A percentile compares a stretch with the other conserved stretches of the same genome.
Conservation (phyloP, 148 eudicot genomes). For the Oxyria digyna region DNA sequence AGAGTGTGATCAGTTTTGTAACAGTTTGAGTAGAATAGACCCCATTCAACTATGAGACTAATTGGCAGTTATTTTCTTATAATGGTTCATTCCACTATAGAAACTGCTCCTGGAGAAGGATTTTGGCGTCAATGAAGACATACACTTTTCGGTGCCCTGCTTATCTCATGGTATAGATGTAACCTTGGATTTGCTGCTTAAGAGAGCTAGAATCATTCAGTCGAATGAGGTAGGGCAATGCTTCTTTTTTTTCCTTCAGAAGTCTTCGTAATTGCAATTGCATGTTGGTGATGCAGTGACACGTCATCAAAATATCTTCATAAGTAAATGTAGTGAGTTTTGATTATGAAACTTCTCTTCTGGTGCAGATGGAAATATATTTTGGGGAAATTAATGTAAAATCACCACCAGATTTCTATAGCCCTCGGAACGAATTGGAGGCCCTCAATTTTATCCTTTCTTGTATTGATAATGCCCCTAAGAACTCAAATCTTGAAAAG, state of each 20-base stretch:
- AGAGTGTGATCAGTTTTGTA: background rate
- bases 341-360: slow-evolving; percentile 3
- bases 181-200: slow-evolving; percentile 37
- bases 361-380: slow-evolving; percentile 70
- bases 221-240: slow-evolving; percentile 48
- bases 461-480: slow-evolving; percentile 25
- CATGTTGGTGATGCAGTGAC: background rate
- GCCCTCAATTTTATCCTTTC: slow-evolving; percentile 50
- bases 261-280: background rate
- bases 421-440: slow-evolving; percentile 77
- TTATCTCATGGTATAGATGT: slow-evolving; percentile 20
- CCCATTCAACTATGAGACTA: background rate
- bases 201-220: slow-evolving; percentile 49
- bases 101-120: slow-evolving; percentile 41
- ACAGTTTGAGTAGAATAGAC: background rate
- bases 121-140: slow-evolving; percentile 21
- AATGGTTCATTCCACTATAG: slow-evolving; percentile 19
- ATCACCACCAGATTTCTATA: slow-evolving; percentile 21
- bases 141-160: slow-evolving; percentile 21
- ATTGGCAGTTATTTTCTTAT: background rate
- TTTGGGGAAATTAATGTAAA: slow-evolving; percentile 32
- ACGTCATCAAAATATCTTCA: background rate
- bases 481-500: slow-evolving; percentile 11
- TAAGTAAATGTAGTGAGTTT: background rate
- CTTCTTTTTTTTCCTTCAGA: background rate